phyloP scores from a whole-genome alignment of 768 basidiomycete species.

The Mycena pura region DNA sequence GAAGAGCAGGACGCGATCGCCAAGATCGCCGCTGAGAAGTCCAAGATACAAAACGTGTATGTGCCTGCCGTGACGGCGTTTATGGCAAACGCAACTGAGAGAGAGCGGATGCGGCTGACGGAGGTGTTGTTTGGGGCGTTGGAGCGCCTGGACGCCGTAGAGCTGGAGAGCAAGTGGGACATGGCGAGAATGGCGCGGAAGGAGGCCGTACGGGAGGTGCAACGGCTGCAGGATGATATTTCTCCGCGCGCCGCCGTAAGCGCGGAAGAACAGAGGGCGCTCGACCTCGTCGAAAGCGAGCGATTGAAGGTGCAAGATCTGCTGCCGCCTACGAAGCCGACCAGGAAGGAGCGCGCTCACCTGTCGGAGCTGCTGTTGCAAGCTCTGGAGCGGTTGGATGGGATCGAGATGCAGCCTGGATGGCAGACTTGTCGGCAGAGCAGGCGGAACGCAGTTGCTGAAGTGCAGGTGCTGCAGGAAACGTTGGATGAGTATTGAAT shows the following conservation, averaged over 20 bases:
- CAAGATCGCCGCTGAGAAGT: background rate
- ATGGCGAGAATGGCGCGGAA: background rate
- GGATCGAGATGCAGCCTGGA: constrained; percentile 62
- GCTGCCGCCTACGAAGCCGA: background rate
- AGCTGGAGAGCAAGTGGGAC: constrained; percentile 1
- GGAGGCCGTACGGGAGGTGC: constrained; percentile 7
- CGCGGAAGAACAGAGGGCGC: background rate
- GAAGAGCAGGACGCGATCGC: constrained; percentile 15
- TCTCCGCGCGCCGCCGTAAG: background rate
- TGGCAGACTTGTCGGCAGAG: constrained; percentile 14
- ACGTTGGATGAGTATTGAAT: constrained; percentile 50
- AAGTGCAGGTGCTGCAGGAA: constrained; percentile 50
- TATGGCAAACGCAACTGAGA: constrained; percentile 2
- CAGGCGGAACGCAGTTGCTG: constrained; percentile 5
- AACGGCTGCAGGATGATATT: background rate
- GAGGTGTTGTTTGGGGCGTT: constrained; percentile 1
- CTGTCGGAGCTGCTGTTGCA: constrained; percentile 14
- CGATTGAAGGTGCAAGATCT: background rate
- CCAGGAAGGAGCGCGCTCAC: constrained; percentile 9
- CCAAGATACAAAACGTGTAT: constrained; percentile 4
- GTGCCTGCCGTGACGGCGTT: constrained; percentile 13
- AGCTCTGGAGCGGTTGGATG: constrained; percentile 66
- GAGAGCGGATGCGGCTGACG: constrained; percentile 10
- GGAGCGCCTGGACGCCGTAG: constrained; percentile 7
- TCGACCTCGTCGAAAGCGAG: background rate